Evolutionary conservation across 352 stramenopile genomes (phyloP).

Genomic region (Pythium chondricola): DNA sequence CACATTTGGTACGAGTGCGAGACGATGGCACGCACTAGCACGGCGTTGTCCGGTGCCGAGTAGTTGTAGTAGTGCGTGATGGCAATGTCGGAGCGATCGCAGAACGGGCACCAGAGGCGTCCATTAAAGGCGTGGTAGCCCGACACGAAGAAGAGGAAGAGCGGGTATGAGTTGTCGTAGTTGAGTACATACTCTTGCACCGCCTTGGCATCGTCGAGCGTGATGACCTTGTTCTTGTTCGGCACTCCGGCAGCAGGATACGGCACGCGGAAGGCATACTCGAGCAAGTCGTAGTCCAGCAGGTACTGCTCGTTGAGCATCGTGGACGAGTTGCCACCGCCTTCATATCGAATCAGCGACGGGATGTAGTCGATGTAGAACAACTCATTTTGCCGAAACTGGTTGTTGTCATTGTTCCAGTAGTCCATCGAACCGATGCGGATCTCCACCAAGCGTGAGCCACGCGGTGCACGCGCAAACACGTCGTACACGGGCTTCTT

Average conservation of each 20-base stretch:
- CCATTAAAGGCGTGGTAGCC: slow-evolving; percentile 69
- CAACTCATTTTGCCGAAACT: slow-evolving; percentile 71
- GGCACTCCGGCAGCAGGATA: slow-evolving; percentile 26
- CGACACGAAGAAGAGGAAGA: slow-evolving; percentile 76
- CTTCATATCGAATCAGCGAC: slow-evolving; percentile 73
- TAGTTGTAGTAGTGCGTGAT: slow-evolving; percentile 78
- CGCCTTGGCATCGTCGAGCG: slow-evolving; percentile 27
- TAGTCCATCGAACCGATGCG: slow-evolving; percentile 44
- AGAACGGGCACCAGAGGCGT: slow-evolving; percentile 78
- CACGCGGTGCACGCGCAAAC: slow-evolving; percentile 52
- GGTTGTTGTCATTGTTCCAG: slow-evolving; percentile 71
- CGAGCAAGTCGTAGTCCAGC: slow-evolving; percentile 52
- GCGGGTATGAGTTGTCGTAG: slow-evolving; percentile 65
- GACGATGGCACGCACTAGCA: slow-evolving; percentile 53
- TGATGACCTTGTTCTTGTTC: slow-evolving; percentile 48
- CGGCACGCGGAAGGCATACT: slow-evolving; percentile 59
- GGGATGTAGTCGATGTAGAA: slow-evolving; percentile 83
- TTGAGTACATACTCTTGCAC: slow-evolving; percentile 45
- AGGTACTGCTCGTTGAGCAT: slow-evolving; percentile 71
- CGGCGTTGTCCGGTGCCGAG: slow-evolving; percentile 41
- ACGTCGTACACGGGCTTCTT: slow-evolving; percentile 51
- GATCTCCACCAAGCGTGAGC: slow-evolving; percentile 66
- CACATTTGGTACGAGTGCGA: slow-evolving; percentile 51
- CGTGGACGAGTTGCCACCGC: slow-evolving; percentile 56
- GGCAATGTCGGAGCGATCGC: slow-evolving; percentile 63